These are phyloP conservation scores for Schwanniomyces etchellsii DNA, from an alignment of 1,139 yeast genomes.

Conservation along the genomic window DNA sequence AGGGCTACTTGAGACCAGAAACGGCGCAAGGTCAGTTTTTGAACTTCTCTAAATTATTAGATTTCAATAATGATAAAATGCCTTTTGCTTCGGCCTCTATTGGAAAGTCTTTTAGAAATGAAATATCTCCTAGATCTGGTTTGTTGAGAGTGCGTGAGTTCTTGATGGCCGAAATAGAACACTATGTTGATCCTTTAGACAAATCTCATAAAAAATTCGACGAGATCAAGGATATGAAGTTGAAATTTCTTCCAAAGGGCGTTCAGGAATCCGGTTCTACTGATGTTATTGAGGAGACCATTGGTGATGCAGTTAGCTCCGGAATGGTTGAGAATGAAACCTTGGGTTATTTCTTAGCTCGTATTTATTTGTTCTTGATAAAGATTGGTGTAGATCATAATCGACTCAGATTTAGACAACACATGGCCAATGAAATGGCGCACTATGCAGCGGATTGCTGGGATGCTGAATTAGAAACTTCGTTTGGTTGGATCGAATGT, in stretches of 20 bases:
- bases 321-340: conserved; percentile 97
- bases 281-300: conserved; percentile 53
- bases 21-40: conserved; percentile 99
- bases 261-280: conserved; percentile 85
- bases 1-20: conserved; percentile 96
- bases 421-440: conserved; percentile 98
- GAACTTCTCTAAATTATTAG: conserved; percentile 88
- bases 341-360: conserved; percentile 91
- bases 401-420: conserved; percentile 95
- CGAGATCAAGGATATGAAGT: conserved; percentile 66
- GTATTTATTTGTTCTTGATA: conserved; percentile 78
- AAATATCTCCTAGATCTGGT: conserved; percentile 97
- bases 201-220: conserved; percentile 78
- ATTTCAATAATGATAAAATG: conserved; percentile 92
- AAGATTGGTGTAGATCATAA: conserved; percentile 86
- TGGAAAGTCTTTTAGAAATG: conserved; percentile 98
- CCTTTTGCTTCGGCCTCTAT: conserved; percentile 99
- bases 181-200: conserved; percentile 88
- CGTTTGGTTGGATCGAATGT: conserved; percentile 99
- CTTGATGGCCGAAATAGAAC: conserved; percentile 99
- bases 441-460: conserved; percentile 99
- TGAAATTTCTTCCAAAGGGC: conserved; percentile 77
- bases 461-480: conserved; percentile 96
- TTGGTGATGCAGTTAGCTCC: conserved; percentile 84
- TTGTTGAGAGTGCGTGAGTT: conserved; percentile 96